Conservation (phyloP, 2,329 filamentous ascomycete species). For the Hypoxylon sp. region DNA sequence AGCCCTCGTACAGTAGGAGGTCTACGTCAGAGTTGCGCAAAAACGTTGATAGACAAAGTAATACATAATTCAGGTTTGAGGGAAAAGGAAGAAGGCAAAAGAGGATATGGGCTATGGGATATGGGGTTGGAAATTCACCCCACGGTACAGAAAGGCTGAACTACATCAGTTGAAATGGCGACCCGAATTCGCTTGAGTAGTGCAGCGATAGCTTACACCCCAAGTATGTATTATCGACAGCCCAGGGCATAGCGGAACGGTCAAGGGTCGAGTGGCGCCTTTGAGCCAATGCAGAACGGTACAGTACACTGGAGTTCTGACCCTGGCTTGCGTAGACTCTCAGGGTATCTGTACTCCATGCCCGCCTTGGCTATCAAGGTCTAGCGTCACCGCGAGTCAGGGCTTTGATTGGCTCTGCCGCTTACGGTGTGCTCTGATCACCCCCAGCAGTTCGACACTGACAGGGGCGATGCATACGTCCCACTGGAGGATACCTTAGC, state of each 20-base stretch:
- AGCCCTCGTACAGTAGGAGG: slow-evolving; percentile 25
- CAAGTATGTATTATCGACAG: slow-evolving; percentile 39
- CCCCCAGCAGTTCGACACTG: slow-evolving; percentile 38
- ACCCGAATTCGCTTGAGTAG: slow-evolving; percentile 39
- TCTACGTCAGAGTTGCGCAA: slow-evolving; percentile 39
- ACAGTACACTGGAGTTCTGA: slow-evolving; percentile 25
- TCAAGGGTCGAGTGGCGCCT: slow-evolving; percentile 41
- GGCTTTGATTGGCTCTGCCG: slow-evolving; percentile 36
- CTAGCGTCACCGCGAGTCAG: slow-evolving; percentile 39
- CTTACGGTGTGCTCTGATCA: slow-evolving; percentile 34
- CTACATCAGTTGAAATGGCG: slow-evolving; percentile 33
- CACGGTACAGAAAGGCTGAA: slow-evolving; percentile 41
- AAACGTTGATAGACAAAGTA: slow-evolving; percentile 23
- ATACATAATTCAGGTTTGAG: slow-evolving; percentile 23
- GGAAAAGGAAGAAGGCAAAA: slow-evolving; percentile 20
- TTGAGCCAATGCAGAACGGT: slow-evolving; percentile 30
- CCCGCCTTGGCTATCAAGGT: slow-evolving; percentile 39
- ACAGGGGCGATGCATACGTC: slow-evolving; percentile 43
- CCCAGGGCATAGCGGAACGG: slow-evolving; percentile 36
- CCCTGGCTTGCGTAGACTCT: slow-evolving; percentile 39
- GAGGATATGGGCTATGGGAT: slow-evolving; percentile 15
- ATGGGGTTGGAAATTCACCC: slow-evolving; percentile 40
- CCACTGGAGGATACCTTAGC: slow-evolving; percentile 42
- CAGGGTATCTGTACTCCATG: slow-evolving; percentile 38
- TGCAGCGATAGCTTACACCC: slow-evolving; percentile 44